Percentiles rank a stretch among this genome's conserved stretches.
These are phyloP conservation scores for Glycyrrhiza uralensis DNA, from an alignment of 306 rosid genomes.

Conservation along the genomic window DNA sequence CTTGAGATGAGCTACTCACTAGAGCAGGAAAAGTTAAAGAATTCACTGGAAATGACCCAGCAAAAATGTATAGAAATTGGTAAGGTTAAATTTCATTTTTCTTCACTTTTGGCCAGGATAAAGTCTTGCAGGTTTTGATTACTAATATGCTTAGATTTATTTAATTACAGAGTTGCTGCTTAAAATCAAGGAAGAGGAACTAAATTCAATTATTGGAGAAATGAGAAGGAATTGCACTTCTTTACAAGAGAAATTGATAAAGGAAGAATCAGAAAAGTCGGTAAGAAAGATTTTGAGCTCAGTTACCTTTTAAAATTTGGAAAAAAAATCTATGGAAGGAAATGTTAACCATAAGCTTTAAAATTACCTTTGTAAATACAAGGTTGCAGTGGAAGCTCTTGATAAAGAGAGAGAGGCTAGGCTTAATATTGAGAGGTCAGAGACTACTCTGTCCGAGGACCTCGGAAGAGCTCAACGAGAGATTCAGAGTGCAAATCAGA, in stretches of 20 bases:
- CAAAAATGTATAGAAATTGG: conserved; percentile 72
- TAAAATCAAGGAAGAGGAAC: conserved; percentile 81
- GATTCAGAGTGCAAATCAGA: conserved; percentile 87
- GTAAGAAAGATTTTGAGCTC: conserved; percentile 45
- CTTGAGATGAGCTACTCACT: conserved; percentile 71
- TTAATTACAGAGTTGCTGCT: conserved; percentile 55
- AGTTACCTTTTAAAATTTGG: not conserved
- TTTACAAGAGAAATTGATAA: conserved; percentile 71
- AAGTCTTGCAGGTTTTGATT: not conserved
- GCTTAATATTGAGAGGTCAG: conserved; percentile 79
- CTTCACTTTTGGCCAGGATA: not conserved
- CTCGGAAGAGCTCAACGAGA: conserved; percentile 85
- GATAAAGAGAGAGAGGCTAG: conserved; percentile 70
- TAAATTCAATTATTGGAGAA: conserved; percentile 69
- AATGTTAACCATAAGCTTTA: conserved; percentile 7
- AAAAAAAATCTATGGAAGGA: not conserved
- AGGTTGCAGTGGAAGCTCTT: conserved; percentile 85
- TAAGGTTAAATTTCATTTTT: conserved; percentile 28
- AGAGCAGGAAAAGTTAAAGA: conserved; percentile 76
- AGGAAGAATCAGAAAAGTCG: conserved; percentile 82
- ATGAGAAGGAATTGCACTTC: conserved; percentile 68
- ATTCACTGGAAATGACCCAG: conserved; percentile 62
- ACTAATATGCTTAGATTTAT: conserved; percentile 10
- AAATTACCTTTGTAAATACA: conserved; percentile 18
- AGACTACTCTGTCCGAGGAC: conserved; percentile 66